A percentile compares a stretch with the other conserved stretches of the same genome.
Conservation (phyloP, 2,329 filamentous ascomycete genomes). For the Botrytis squamosa region DNA sequence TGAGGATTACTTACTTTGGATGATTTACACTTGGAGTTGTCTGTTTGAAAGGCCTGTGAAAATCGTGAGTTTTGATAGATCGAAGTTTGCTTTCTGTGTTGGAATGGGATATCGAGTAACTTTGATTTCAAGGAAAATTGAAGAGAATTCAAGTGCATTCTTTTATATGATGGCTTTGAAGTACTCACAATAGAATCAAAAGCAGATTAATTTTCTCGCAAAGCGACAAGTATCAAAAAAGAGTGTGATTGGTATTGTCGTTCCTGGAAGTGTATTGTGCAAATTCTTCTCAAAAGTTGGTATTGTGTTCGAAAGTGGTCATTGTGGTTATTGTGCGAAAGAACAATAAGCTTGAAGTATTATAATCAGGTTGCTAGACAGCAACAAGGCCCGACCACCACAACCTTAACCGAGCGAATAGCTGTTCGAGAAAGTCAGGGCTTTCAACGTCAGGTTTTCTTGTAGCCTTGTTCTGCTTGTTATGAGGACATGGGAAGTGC, state of each 20-base stretch:
- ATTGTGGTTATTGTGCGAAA: constrained; percentile 19
- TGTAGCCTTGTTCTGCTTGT: not conserved
- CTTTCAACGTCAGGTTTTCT: not conserved
- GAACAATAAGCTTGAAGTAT: not conserved
- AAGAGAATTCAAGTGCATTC: constrained; percentile 2
- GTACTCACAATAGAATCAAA: constrained; percentile 14
- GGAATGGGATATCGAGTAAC: not conserved
- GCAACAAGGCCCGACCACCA: constrained; percentile 9
- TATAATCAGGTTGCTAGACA: constrained; percentile 1
- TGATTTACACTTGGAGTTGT: not conserved
- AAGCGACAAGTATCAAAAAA: constrained; percentile 3
- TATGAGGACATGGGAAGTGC: not conserved
- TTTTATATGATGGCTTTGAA: not conserved
- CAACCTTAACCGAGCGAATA: constrained; percentile 8
- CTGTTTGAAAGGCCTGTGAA: constrained; percentile 1
- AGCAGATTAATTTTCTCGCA: constrained; percentile 9
- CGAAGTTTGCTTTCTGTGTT: constrained; percentile 6
- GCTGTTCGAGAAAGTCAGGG: not conserved
- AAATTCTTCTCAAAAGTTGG: not conserved
- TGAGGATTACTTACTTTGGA: not conserved
- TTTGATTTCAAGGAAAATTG: not conserved
- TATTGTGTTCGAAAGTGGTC: constrained; percentile 11
- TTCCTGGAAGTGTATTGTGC: not conserved
- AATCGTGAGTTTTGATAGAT: constrained; percentile 6
- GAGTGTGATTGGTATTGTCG: constrained; percentile 1